Evolutionary conservation across 192 early-diverging fungal genomes (phyloP), one percentile per base, ranked within the genome.

Genomic region (Rhizoclosmatium sp.): DNA sequence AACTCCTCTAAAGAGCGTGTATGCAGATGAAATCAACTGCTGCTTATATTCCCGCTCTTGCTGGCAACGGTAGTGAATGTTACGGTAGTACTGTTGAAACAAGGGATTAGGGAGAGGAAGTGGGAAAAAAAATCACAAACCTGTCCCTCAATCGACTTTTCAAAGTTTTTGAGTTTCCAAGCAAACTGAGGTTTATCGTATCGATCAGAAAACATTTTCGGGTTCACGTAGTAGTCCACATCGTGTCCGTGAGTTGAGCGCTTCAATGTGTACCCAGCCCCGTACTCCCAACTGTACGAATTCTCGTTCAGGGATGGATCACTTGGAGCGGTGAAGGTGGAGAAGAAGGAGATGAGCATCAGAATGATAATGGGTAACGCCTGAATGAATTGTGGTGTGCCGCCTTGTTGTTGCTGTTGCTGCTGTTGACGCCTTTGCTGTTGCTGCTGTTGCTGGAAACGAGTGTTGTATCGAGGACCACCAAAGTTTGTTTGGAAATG

Each of bases 191-290:
- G 82, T 86, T 69, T 69, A 62, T 72, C 40, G 67, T 71, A 76
- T 81, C 87, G 46, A 42, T 80, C 80, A 23, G 78, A 75, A 79
- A 90, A 89, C 60, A 91, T 87, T 44, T 71, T 61, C 23, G 67
- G 65, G 69, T 96, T 91, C n/a, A 98, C 93, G 83, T 87, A 98
- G 82, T 96, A 98, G 10, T 80, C 84, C 2, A 97, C 90, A 5
- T 87, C 81, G 59, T 91, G 90, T n/a, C 69, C 56, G 2, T 75
- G 60, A 4, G 97, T 96, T 23, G 68, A 67, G 16, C 92, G 88
- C 56, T 68, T 46, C 48, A 87, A 59, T 9, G 87, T 83, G 78
- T 93, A 92, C 4, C 75, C 69, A 1, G 79, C 75, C 2, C 84
- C 85, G 3, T 68, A 82, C 39, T 89, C 81, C 69, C 96, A 94